Percentiles rank a stretch among this genome's conserved stretches.
Conservation (phyloP, 108 stramenopile genomes). For the Pseudonitzschia multistriata region DNA sequence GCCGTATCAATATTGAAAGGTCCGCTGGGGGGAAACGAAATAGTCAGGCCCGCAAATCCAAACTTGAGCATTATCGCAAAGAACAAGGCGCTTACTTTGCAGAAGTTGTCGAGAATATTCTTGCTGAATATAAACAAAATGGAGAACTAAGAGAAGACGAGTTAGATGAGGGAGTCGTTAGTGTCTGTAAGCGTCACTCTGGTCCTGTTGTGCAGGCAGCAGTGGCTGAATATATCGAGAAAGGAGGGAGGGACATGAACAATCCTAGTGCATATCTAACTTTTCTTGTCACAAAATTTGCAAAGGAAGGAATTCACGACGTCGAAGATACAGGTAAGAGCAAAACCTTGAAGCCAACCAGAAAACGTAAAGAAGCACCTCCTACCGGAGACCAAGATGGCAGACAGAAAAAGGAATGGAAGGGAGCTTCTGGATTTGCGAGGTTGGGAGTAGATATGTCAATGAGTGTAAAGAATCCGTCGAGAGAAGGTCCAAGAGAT, state of each 20-base stretch:
- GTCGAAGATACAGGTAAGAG: conserved; percentile 11
- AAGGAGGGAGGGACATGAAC: conserved; percentile 66
- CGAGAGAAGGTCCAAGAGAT: conserved; percentile 1
- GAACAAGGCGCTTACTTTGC: conserved; percentile 82
- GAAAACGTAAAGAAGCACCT: conserved; percentile 4
- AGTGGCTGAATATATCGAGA: conserved; percentile 72
- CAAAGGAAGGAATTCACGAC: conserved; percentile 66
- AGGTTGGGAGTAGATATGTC: conserved; percentile 62
- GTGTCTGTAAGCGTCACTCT: conserved; percentile 77
- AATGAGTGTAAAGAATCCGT: conserved; percentile 27
- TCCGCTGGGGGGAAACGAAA: conserved; percentile 63
- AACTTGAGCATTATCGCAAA: conserved; percentile 58
- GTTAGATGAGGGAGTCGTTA: conserved; percentile 87
- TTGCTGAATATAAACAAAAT: conserved; percentile 60
- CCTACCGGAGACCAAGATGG: conserved; percentile 5
- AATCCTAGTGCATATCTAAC: conserved; percentile 81
- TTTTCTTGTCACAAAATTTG: conserved; percentile 70
- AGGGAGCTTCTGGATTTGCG: conserved; percentile 40
- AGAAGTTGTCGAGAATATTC: conserved; percentile 73
- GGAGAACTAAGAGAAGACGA: conserved; percentile 80
- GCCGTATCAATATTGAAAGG: conserved; percentile 90
- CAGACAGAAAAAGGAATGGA: conserved; percentile 27
- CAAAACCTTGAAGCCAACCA: conserved; percentile 2
- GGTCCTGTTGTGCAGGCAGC: conserved; percentile 74
- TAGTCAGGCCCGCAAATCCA: conserved; percentile 60